Conservation (phyloP, 2,329 filamentous ascomycete species). For the Neopestalotiopsis sp. region DNA sequence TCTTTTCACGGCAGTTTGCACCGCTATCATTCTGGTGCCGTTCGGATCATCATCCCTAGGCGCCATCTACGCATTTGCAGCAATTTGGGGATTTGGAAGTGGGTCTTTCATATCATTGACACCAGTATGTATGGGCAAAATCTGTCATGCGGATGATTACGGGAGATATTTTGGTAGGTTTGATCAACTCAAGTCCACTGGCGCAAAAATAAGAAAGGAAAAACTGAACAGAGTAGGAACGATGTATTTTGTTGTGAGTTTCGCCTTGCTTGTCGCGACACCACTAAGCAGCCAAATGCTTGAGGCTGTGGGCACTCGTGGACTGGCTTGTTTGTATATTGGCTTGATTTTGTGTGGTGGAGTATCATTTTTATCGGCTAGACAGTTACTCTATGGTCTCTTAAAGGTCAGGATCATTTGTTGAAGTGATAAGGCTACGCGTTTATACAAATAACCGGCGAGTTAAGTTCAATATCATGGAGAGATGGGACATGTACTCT, state of each 20-base stretch:
- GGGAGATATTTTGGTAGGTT: constrained; percentile 65
- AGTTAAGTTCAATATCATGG: too few species aligned
- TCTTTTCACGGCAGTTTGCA: constrained; percentile 49
- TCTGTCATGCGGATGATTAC: constrained; percentile 71
- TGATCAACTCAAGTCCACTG: constrained; percentile 39
- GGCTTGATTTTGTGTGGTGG: constrained; percentile 45
- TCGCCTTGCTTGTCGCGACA: constrained; percentile 50
- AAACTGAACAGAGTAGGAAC: constrained; percentile 47
- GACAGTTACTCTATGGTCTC: constrained; percentile 1
- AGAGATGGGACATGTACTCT: too few species aligned
- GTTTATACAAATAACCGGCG: too few species aligned
- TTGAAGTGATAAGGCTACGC: neutral
- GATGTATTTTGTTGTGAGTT: constrained; percentile 50
- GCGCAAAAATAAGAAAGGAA: constrained; percentile 40
- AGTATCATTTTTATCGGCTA: constrained; percentile 32
- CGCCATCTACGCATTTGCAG: constrained; percentile 49
- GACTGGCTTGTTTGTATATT: constrained; percentile 52
- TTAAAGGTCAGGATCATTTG: neutral
- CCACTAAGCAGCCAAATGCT: constrained; percentile 52
- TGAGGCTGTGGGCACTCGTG: constrained; percentile 47
- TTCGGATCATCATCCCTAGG: constrained; percentile 45
- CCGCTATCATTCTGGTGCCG: constrained; percentile 49
- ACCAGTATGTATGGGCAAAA: constrained; percentile 73
- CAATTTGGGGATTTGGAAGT: constrained; percentile 54
- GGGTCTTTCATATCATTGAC: constrained; percentile 61